Conservation (phyloP, 208 protist species). For the Zelonia costaricensis region DNA sequence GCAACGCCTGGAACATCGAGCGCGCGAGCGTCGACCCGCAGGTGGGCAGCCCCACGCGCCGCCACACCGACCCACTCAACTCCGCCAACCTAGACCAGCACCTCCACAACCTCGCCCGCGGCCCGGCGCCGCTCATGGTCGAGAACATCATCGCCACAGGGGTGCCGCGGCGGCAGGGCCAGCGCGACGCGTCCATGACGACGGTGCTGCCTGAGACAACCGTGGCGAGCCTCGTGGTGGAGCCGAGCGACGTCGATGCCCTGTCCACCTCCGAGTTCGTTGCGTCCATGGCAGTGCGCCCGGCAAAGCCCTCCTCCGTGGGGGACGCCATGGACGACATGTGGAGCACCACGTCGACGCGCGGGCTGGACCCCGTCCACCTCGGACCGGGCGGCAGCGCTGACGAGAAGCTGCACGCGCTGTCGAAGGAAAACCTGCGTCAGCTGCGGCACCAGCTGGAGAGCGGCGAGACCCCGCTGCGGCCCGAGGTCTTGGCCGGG, state of each 20-base stretch:
- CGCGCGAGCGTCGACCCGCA: constrained; percentile 36
- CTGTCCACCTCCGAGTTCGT: constrained; percentile 33
- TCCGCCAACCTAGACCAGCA: constrained; percentile 50
- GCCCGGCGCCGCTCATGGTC: constrained; percentile 34
- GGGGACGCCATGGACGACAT: constrained; percentile 45
- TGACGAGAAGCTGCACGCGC: constrained; percentile 24
- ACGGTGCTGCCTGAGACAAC: constrained; percentile 11
- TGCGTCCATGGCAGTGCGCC: constrained; percentile 9
- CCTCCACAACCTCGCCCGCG: constrained; percentile 43
- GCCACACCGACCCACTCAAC: constrained; percentile 43
- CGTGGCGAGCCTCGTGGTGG: constrained; percentile 29
- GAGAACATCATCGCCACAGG: constrained; percentile 44
- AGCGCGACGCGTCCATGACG: constrained; percentile 5
- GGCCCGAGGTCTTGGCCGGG: constrained; percentile 51
- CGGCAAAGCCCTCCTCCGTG: constrained; percentile 14
- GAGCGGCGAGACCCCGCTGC: constrained; percentile 52
- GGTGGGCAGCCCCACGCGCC: constrained; percentile 22
- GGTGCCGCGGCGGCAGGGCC: not conserved
- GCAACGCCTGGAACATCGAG: constrained; percentile 37
- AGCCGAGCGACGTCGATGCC: constrained; percentile 44
- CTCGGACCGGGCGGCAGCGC: not conserved
- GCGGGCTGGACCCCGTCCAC: constrained; percentile 20
- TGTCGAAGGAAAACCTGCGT: constrained; percentile 53
- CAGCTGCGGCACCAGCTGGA: constrained; percentile 63
- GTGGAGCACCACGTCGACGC: constrained; percentile 57